A percentile compares a stretch with the other conserved stretches of the same genome.
phyloP scores from a whole-genome alignment of 2,329 filamentous ascomycete genomes.

The Scedosporium aurantiacum region DNA sequence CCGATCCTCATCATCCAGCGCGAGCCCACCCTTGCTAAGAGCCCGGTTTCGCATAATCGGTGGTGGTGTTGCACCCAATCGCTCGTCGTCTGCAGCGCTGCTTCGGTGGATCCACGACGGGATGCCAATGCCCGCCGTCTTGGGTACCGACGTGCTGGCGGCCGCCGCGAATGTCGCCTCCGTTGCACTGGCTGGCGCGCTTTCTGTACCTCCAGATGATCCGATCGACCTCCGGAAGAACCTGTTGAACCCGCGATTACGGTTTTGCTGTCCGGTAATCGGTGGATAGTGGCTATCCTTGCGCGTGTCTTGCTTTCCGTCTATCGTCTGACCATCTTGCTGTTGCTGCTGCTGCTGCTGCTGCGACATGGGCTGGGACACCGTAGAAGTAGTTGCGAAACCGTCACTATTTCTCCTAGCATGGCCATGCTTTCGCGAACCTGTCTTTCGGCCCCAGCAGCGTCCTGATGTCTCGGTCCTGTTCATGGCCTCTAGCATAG shows the following conservation, averaged over 20 bases:
- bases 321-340: constrained; percentile 11
- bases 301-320: not conserved
- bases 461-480: constrained; percentile 3
- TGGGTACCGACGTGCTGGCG: constrained; percentile 9
- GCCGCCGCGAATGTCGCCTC: constrained; percentile 7
- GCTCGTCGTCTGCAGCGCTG: constrained; percentile 28
- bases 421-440: constrained; percentile 4
- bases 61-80: constrained; percentile 41
- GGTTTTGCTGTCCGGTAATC: constrained; percentile 30
- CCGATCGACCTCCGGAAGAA: constrained; percentile 41
- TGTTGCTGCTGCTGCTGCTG: constrained; percentile 10
- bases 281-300: constrained; percentile 38
- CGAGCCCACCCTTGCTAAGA: constrained; percentile 6
- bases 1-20: constrained; percentile 5
- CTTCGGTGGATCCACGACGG: constrained; percentile 28
- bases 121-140: constrained; percentile 22
- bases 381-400: not conserved
- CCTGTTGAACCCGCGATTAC: constrained; percentile 34
- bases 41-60: constrained; percentile 38
- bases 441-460: constrained; percentile 7
- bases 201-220: constrained; percentile 5
- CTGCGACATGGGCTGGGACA: constrained; percentile 8
- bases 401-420: constrained; percentile 9
- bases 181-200: constrained; percentile 11
- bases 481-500: constrained; percentile 7